A percentile compares a stretch with the other conserved stretches of the same genome.
Evolutionary conservation across 2,329 filamentous ascomycete species (phyloP).

Genomic region (Orbilia ellipsospora): DNA sequence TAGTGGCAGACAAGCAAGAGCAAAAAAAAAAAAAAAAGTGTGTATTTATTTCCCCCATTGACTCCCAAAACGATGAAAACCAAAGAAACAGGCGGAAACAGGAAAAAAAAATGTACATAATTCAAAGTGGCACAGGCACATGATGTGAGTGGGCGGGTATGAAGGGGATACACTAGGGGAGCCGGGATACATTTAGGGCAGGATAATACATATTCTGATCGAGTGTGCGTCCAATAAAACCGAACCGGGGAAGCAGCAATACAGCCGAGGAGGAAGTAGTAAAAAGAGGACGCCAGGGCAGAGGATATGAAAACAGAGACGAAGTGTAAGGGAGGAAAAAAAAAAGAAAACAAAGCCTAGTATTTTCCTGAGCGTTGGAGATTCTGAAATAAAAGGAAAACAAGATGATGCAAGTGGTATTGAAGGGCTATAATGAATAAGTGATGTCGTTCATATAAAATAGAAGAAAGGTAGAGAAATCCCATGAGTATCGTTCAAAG

Average conservation of each 20-base stretch:
- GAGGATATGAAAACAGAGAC: neutral
- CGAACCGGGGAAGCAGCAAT: neutral
- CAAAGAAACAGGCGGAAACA: neutral
- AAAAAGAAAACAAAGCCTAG: neutral
- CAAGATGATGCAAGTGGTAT: constrained; percentile 23
- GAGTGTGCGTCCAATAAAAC: neutral
- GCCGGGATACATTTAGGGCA: neutral
- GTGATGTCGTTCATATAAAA: constrained; percentile 39
- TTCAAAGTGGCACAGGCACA: constrained; percentile 17
- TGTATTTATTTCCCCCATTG: constrained; percentile 17
- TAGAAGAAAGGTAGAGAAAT: constrained; percentile 2
- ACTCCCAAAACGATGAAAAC: constrained; percentile 35
- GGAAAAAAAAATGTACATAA: constrained; percentile 4
- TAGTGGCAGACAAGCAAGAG: neutral
- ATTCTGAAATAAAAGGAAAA: constrained; percentile 1
- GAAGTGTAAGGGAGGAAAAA: neutral
- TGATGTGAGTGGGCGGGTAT: neutral
- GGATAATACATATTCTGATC: neutral
- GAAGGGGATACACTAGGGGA: neutral
- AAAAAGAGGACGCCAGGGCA: constrained; percentile 22
- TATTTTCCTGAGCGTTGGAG: constrained; percentile 10
- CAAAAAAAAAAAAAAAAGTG: constrained; percentile 1
- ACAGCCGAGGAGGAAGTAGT: neutral
- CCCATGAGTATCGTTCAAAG: constrained; percentile 50
- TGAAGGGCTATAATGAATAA: constrained; percentile 18